Evolutionary conservation across 1,284 basidiomycete genomes (phyloP).

Genomic region (Trametes polyzona): DNA sequence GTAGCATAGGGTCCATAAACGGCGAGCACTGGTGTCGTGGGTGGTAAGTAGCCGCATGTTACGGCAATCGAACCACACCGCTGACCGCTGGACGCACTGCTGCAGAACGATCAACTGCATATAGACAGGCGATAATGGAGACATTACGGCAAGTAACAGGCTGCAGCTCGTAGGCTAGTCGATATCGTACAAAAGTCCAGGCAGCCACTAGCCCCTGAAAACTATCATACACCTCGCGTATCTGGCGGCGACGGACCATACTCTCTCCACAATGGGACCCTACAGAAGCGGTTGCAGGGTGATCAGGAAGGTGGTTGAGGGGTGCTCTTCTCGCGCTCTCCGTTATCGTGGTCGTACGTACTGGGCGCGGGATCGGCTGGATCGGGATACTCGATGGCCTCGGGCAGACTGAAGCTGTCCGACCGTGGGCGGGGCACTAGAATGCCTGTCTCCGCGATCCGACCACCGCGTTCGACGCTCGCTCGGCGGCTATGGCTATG

Average conservation of each 20-base stretch:
- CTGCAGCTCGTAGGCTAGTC: slow-evolving; percentile 6
- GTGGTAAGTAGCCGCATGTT: background rate
- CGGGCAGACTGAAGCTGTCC: slow-evolving; percentile 24
- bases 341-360: background rate
- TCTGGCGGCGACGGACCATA: background rate
- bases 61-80: background rate
- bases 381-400: slow-evolving; percentile 22
- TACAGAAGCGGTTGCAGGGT: background rate
- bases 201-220: background rate
- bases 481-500: slow-evolving; percentile 49
- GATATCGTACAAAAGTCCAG: slow-evolving; percentile 8
- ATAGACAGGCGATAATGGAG: background rate
- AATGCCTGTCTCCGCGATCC: slow-evolving; percentile 56
- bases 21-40: too few relatives aligned
- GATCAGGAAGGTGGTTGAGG: slow-evolving; percentile 14
- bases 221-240: background rate
- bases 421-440: slow-evolving; percentile 25
- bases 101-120: background rate
- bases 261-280: background rate
- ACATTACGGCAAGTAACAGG: slow-evolving; percentile 3
- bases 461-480: slow-evolving; percentile 62
- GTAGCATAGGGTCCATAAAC: too few relatives aligned
- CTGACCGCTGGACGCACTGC: too few relatives aligned
- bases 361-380: background rate
- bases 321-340: slow-evolving; percentile 6